Evolutionary conservation across 2,329 filamentous ascomycete species (phyloP), one percentile per base, ranked within the genome.

Genomic region (Thermothelomyces thermophilus): DNA sequence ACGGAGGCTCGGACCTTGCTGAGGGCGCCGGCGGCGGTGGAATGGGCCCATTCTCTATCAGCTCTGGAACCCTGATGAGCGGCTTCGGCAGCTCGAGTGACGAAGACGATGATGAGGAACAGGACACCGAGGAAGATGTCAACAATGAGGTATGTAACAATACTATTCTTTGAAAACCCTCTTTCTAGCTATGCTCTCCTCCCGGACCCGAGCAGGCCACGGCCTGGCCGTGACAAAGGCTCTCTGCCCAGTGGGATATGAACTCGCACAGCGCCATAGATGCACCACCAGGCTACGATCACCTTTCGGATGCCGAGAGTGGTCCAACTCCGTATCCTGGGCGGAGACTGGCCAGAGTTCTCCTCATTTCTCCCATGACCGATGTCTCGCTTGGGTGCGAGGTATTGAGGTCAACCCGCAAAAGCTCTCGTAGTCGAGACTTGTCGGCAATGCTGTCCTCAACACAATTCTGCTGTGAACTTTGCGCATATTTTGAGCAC

Each of bases 71-170:
- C 26, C 73, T 95, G 53, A 79, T 93, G 69, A 91, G 87, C 63
- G 90, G 90, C 46, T 97, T 97, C 69, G 90, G 89, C 63, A 95
- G 90, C 69, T 93, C 87, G 42, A 95, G 90, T 62, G 90, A 95
- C 60, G 91, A 96, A 68, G 93, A 97, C 58, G 93, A 97, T 56
- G 91, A 96, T 60, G 91, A 96, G 56, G 86, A 89, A 70, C 88
- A 95, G 53, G 87, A 88, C 51, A 86, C 86, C 58, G 84, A 91
- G 57, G 86, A 88, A 59, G 85, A 88, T 54, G 80, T 80, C 34
- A 80, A 78, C 63, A 82, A 75, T 55, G 81, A 84, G 80, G 81
- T 84, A 70, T 77, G 80, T 74, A 50, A 41, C 52, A 35, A 24
- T 33, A 45, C 44, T 53, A 42, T 20, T 19, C n/a, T 5, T 41